phyloP scores from a whole-genome alignment of 2,329 filamentous ascomycete genomes.

The Colletotrichum neosansevieriae region DNA sequence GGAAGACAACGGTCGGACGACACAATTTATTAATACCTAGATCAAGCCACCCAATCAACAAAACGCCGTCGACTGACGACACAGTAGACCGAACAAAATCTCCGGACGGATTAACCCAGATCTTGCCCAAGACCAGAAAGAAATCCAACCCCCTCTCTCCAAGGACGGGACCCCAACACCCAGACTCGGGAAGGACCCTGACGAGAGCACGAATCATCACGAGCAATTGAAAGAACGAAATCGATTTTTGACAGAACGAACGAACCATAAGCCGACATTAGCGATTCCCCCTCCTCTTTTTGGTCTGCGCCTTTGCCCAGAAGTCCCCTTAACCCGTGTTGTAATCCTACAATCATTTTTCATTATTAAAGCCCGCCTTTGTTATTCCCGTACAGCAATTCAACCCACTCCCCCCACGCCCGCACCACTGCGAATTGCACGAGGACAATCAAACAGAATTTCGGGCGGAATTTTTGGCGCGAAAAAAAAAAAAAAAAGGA shows the following conservation, averaged over 20 bases:
- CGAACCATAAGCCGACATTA: slow-evolving; percentile 8
- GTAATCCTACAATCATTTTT: slow-evolving; percentile 21
- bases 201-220: slow-evolving; percentile 23
- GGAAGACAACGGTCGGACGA: not conserved
- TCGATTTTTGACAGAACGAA: not conserved
- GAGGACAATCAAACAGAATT: slow-evolving; percentile 31
- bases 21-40: slow-evolving; percentile 14
- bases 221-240: slow-evolving; percentile 21
- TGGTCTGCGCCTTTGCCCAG: not conserved
- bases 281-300: not conserved
- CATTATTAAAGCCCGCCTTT: not conserved
- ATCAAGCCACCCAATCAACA: slow-evolving; percentile 18
- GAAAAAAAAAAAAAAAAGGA: slow-evolving; percentile 11
- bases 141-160: not conserved
- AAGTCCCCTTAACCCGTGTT: not conserved
- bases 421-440: slow-evolving; percentile 31
- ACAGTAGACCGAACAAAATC: not conserved
- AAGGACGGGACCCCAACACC: not conserved
- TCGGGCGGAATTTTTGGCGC: slow-evolving; percentile 7
- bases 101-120: slow-evolving; percentile 10
- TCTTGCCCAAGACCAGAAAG: slow-evolving; percentile 4
- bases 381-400: not conserved
- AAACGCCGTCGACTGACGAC: not conserved
- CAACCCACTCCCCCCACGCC: not conserved
- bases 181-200: slow-evolving; percentile 1